These are phyloP conservation scores for Breynia disticha DNA, from an alignment of 441 rosid genomes.

Conservation along the genomic window DNA sequence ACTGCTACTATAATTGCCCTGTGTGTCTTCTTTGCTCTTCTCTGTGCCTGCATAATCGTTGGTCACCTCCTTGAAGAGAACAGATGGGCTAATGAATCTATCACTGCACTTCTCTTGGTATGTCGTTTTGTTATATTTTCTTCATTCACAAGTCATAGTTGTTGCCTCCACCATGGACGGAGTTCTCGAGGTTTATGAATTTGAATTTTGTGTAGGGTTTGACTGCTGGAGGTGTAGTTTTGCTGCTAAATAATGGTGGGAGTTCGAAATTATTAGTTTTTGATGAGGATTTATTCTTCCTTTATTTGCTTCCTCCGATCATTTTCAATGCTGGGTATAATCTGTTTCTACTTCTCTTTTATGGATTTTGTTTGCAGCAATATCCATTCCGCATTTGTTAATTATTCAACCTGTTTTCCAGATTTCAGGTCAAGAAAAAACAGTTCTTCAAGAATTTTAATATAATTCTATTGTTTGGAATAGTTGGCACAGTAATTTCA, in stretches of 20 bases:
- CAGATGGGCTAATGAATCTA: constrained; percentile 65
- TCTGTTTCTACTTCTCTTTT: constrained; percentile 7
- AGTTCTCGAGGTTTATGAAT: too few relatives aligned
- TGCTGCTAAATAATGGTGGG: constrained; percentile 28
- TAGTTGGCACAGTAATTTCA: constrained; percentile 62
- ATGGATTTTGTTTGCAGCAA: not conserved
- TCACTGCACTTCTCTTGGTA: constrained; percentile 55
- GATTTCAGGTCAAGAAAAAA: constrained; percentile 78
- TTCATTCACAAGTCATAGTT: too few relatives aligned
- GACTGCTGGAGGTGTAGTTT: constrained; percentile 42
- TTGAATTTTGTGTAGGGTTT: constrained; percentile 33
- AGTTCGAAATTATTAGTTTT: constrained; percentile 29
- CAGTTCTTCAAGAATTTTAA: constrained; percentile 68
- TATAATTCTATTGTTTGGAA: constrained; percentile 50
- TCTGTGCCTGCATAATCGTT: constrained; percentile 50
- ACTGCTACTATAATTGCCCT: constrained; percentile 39
- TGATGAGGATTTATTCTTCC: constrained; percentile 61
- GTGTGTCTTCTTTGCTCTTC: constrained; percentile 48
- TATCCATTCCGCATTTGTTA: not conserved
- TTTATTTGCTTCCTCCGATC: constrained; percentile 59
- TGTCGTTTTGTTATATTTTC: not conserved
- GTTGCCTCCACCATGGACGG: too few relatives aligned
- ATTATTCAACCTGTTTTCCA: constrained; percentile 18
- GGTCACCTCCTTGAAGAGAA: constrained; percentile 64
- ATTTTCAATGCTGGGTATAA: constrained; percentile 66